These are phyloP conservation scores for Aspergillus sp. DNA, from an alignment of 2,329 filamentous ascomycete species.

Conservation along the genomic window DNA sequence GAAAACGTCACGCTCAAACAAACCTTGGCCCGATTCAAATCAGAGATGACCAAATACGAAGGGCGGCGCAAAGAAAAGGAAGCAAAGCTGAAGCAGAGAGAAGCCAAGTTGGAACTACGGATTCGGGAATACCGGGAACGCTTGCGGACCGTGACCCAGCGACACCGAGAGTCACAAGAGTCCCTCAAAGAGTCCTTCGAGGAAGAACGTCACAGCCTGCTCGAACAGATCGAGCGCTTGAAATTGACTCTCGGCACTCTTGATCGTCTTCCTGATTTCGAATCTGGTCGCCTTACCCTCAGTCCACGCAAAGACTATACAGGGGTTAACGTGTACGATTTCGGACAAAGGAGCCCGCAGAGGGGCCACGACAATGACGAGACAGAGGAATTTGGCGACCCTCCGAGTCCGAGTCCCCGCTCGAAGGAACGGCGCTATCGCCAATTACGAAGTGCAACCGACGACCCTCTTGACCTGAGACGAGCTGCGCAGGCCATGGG, in stretches of 20 bases:
- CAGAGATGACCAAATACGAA: slow-evolving; percentile 38
- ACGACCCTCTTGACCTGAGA: slow-evolving; percentile 17
- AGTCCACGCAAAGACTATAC: slow-evolving; percentile 24
- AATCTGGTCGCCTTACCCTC: slow-evolving; percentile 16
- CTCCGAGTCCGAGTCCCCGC: slow-evolving; percentile 29
- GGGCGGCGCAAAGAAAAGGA: slow-evolving; percentile 38
- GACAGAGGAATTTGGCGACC: slow-evolving; percentile 25
- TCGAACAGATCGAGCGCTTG: slow-evolving; percentile 32
- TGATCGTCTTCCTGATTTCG: slow-evolving; percentile 19
- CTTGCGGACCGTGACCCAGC: slow-evolving; percentile 27
- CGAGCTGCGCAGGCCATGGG: slow-evolving; percentile 16
- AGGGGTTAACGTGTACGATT: slow-evolving; percentile 23
- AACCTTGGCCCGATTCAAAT: slow-evolving; percentile 34
- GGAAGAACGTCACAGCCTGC: slow-evolving; percentile 34
- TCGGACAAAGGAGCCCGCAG: slow-evolving; percentile 15
- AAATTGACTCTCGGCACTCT: slow-evolving; percentile 23
- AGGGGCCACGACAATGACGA: slow-evolving; percentile 15
- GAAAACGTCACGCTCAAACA: slow-evolving; percentile 38
- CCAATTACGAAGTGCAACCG: slow-evolving; percentile 11
- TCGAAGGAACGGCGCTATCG: slow-evolving; percentile 23
- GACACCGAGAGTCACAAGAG: slow-evolving; percentile 32
- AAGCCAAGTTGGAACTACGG: slow-evolving; percentile 32
- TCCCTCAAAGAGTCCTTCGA: slow-evolving; percentile 26
- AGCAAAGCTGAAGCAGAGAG: slow-evolving; percentile 34
- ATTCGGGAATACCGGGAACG: slow-evolving; percentile 37